Evolutionary conservation across 2,329 filamentous ascomycete genomes (phyloP).

Genomic region (Aureobasidium melanogenum): DNA sequence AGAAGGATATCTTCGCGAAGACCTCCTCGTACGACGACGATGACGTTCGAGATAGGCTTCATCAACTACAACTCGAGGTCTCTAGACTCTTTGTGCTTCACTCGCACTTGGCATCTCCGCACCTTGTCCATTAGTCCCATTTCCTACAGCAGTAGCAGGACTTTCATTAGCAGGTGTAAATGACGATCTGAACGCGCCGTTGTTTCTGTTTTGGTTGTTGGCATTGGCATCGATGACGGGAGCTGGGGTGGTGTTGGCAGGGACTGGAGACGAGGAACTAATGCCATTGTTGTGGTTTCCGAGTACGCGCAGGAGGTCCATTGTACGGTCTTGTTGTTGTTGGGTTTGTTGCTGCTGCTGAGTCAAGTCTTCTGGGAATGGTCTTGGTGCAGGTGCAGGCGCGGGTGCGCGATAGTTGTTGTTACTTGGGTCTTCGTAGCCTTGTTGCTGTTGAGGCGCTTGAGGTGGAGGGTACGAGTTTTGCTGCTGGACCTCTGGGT

Average conservation of each 20-base stretch:
- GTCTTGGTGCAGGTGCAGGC: neutral
- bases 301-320: constrained; percentile 3
- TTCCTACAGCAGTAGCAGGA: neutral
- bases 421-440: neutral
- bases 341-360: neutral
- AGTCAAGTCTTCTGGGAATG: neutral
- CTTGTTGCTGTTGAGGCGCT: neutral
- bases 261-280: too few species aligned
- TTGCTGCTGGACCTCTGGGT: neutral
- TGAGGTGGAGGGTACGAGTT: neutral
- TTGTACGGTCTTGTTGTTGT: constrained; percentile 2
- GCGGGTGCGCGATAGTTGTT: neutral
- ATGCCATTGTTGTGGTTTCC: neutral
- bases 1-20: neutral
- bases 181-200: constrained; percentile 2
- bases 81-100: constrained; percentile 2
- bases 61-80: neutral
- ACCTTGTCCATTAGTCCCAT: neutral
- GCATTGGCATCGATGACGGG: neutral
- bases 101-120: neutral
- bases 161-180: neutral
- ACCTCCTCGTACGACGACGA: neutral
- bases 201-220: neutral
- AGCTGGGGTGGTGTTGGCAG: neutral
- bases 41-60: neutral